Evolutionary conservation across 2,329 filamentous ascomycete species (phyloP).

Genomic region (Pseudogymnoascus pannorum): DNA sequence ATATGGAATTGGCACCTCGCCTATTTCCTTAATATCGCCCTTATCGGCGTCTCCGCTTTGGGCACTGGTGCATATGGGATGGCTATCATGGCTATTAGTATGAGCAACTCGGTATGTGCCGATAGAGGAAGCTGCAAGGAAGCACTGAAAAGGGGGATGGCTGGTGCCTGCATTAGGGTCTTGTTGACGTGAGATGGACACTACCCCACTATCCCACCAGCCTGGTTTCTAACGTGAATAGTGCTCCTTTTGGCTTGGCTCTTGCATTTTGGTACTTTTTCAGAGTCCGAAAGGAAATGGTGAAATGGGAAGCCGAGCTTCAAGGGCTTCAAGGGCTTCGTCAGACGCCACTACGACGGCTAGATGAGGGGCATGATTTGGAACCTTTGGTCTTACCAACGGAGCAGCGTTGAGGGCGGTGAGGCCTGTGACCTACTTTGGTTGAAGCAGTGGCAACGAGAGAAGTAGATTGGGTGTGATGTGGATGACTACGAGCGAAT

Average conservation of each 20-base stretch:
- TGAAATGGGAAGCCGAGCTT: not conserved
- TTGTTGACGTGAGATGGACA: slow-evolving; percentile 3
- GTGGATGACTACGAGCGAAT: not conserved
- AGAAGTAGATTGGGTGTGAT: not conserved
- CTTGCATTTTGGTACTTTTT: not conserved
- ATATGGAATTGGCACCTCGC: slow-evolving; percentile 4
- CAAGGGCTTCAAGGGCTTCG: not conserved
- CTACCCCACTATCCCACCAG: not conserved
- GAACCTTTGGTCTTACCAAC: not conserved
- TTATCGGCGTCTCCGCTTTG: not conserved
- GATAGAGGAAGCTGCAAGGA: not conserved
- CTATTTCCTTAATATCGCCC: not conserved
- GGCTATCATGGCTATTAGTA: slow-evolving; percentile 8
- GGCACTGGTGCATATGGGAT: slow-evolving; percentile 7
- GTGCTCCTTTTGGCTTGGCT: not conserved
- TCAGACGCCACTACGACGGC: not conserved
- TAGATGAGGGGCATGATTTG: not conserved
- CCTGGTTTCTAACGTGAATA: not conserved
- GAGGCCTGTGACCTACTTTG: not conserved
- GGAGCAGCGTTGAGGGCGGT: not conserved
- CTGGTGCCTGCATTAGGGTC: not conserved
- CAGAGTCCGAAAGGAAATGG: not conserved
- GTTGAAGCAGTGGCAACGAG: not conserved
- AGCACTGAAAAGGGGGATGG: not conserved
- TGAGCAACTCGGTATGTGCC: slow-evolving; percentile 3